These are phyloP conservation scores for Ogataea methanolica DNA, from an alignment of 805 yeast species.

Conservation along the genomic window DNA sequence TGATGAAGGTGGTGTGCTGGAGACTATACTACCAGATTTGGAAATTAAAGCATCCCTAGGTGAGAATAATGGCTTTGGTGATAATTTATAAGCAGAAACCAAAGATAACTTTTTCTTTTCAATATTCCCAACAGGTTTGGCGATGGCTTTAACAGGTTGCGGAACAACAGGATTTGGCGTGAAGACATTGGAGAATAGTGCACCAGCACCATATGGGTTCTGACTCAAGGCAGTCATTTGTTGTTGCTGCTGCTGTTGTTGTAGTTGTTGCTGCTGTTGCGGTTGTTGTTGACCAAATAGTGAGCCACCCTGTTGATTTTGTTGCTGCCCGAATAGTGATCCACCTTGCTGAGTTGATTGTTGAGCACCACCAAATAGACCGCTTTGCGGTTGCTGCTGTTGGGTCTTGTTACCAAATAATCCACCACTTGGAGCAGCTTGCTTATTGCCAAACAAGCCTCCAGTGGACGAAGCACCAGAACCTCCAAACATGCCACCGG, in stretches of 20 bases:
- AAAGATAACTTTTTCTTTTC: constrained; percentile 59
- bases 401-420: constrained; percentile 30
- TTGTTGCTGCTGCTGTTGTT: neutral
- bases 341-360: constrained; percentile 9
- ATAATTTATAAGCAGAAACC: constrained; percentile 53
- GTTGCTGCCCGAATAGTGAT: neutral
- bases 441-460: constrained; percentile 37
- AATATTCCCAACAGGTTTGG: constrained; percentile 42
- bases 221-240: constrained; percentile 4
- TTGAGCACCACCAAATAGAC: constrained; percentile 35
- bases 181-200: constrained; percentile 48
- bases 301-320: neutral
- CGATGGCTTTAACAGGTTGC: constrained; percentile 46
- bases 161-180: constrained; percentile 34
- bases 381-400: constrained; percentile 32
- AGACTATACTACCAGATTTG: constrained; percentile 22
- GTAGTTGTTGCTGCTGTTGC: neutral
- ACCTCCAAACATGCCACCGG: constrained; percentile 23
- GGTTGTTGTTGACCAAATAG: neutral
- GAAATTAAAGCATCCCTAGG: constrained; percentile 19
- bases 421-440: constrained; percentile 23
- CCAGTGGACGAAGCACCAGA: constrained; percentile 26
- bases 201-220: constrained; percentile 79
- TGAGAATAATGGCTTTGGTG: constrained; percentile 57
- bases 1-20: constrained; percentile 16